Evolutionary conservation across 2,329 filamentous ascomycete species (phyloP).

Genomic region (Teratosphaeria epicoccoides): DNA sequence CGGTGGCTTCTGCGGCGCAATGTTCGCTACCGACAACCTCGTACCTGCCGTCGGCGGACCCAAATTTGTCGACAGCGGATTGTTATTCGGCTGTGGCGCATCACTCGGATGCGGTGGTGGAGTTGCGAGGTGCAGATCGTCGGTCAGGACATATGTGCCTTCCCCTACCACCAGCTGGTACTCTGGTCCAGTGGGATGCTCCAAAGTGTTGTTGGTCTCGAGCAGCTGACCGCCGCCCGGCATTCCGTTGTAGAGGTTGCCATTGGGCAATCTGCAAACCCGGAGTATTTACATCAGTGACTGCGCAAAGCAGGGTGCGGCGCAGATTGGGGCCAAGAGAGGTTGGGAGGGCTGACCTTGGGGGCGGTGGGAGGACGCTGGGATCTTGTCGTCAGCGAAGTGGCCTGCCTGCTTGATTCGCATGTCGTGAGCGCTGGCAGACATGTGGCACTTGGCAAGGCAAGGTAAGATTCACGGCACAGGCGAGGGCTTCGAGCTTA

Average conservation of each 20-base stretch:
- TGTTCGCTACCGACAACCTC: slow-evolving; percentile 65
- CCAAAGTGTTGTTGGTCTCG: slow-evolving; percentile 86
- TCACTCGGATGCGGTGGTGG: slow-evolving; percentile 94
- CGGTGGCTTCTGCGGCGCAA: slow-evolving; percentile 46
- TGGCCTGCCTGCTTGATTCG: neutral
- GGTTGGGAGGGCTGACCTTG: neutral
- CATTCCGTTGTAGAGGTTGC: slow-evolving; percentile 55
- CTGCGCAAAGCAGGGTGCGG: neutral
- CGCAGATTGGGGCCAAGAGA: neutral
- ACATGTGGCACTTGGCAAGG: neutral
- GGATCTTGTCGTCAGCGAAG: neutral
- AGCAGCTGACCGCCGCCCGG: slow-evolving; percentile 63
- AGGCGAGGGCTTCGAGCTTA: neutral
- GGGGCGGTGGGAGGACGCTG: neutral
- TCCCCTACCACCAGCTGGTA: slow-evolving; percentile 89
- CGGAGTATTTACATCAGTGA: slow-evolving; percentile 45
- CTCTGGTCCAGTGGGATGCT: slow-evolving; percentile 68
- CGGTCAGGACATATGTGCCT: slow-evolving; percentile 83
- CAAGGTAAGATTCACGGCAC: neutral
- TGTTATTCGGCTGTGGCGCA: slow-evolving; percentile 73
- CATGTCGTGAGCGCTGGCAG: neutral
- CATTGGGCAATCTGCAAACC: slow-evolving; percentile 55
- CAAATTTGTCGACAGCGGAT: slow-evolving; percentile 77
- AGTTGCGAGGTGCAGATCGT: slow-evolving; percentile 84
- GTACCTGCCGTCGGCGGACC: slow-evolving; percentile 77